Evolutionary conservation across 768 basidiomycete genomes (phyloP), one percentile per base, ranked within the genome.

Genomic region (Austroboletus festivus): DNA sequence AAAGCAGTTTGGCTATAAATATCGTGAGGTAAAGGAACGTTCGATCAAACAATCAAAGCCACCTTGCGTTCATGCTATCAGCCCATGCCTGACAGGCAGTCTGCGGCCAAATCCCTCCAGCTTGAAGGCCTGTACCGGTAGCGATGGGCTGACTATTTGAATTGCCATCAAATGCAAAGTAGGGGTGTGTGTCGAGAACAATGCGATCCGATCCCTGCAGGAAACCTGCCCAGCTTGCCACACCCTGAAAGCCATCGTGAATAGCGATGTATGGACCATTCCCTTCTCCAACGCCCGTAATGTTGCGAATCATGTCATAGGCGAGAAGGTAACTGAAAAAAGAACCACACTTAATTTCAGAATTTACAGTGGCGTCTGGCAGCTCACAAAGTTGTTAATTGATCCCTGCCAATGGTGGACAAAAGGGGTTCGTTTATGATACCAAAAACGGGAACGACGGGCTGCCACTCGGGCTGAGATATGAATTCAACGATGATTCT

Each of bases 401-500:
- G 64, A 33, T 76, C 68, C 48, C 68, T 59, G 3, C 86, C 86
- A 45, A 89, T 82, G 5, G 69, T 68, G 5, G 61, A 55, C 28
- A 78, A 49, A 24, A 77, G 65, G 2, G 83, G 73, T 64, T 88
- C 86, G 54, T 87, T 87, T 11, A 86, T 60, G 42, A 86, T 79
- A 19, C 81, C 80, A 55, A 83, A 82, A 46, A 80, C 63, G 12
- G 75, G 75, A 31, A 85, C 70, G 10, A 90, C 77, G 46, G 84
- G 71, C 48, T 69, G 71, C 72, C 86, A 90, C 57, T 80, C 73
- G 55, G 84, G 80, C 64, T 91, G 87, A 3, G 80, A 78, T 63
- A 94, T 83, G 72, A 94, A 95, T 69, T 89, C 85, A 40, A 80
- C 77, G 54, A 89, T 67, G 30, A 84, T 74, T 21, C 91, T 79